Base-by-base conservation (phyloP, 441 rosid species). In the Cnidoscolus chayamansa region DNA sequence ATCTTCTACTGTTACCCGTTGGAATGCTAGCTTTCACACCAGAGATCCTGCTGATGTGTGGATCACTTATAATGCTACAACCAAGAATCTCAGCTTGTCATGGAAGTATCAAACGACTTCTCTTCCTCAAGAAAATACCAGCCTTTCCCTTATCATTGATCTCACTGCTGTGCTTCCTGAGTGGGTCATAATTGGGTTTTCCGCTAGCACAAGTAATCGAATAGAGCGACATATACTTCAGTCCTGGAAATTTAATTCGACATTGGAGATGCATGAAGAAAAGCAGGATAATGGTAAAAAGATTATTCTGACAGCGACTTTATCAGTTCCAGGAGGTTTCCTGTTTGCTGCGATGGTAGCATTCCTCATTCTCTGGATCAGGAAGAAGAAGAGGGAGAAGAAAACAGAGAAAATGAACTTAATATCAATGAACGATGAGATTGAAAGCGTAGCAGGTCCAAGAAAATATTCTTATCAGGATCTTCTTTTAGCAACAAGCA, bases 211-310 rank as follows among this genome's bases (percentile, higher is more conserved):
- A 0, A 0, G 82, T 40, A 3, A 17, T n/a, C 0, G 9, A 57
- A 31, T 60, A 4, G 86, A 81, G 76, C 58, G 50, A 3, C 78
- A 77, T 40, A 57, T 37, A 0, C 70, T 85, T 65, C 10, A 54
- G 0, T 81, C 83, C 0, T 85, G 88, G 86, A 72, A 79, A 9
- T 85, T 85, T 67, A 72, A 32, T 30, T 85, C 86, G 3, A 81
- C 45, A 49, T 71, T 85, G 79, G 74, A 68, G 49, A 25, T 63
- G 31, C 35, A 68, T 35, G 56, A 40, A 10, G 35, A 55, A 20
- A 19, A 55, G 10, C 13, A 75, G 12, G 4, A 45, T n/a, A 32
- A 65, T 63, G 17, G 65, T n/a, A 54, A 12, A 68, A 58, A n/a
- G 10, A 72, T 74, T 7, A 15, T 55, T 16, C 70, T 76, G 0